phyloP scores from a whole-genome alignment of 2,329 filamentous ascomycete species.

The Coniochaeta hoffmannii region DNA sequence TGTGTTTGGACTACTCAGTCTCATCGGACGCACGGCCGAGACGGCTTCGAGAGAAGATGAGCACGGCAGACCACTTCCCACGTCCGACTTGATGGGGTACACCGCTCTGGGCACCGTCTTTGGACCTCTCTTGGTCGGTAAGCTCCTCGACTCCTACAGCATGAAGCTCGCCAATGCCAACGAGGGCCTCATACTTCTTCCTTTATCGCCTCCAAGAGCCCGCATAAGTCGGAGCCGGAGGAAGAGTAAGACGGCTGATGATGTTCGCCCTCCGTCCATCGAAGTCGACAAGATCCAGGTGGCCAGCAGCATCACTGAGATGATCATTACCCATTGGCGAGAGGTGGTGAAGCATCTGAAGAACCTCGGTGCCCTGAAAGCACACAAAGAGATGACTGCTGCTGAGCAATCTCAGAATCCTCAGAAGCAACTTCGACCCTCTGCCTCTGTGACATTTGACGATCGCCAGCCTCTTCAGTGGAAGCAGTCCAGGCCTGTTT shows the following conservation, averaged over 20 bases:
- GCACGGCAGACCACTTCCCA: constrained; percentile 42
- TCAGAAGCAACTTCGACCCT: neutral
- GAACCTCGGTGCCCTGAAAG: neutral
- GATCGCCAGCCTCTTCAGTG: neutral
- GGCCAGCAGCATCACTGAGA: constrained; percentile 53
- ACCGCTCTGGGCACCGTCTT: constrained; percentile 56
- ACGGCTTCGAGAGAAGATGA: constrained; percentile 43
- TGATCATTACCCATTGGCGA: constrained; percentile 59
- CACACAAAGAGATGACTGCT: neutral
- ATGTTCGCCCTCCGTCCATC: constrained; percentile 15
- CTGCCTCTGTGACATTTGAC: neutral
- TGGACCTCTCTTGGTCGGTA: constrained; percentile 55
- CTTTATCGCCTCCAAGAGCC: constrained; percentile 34
- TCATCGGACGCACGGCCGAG: constrained; percentile 53
- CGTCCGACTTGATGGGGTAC: constrained; percentile 57
- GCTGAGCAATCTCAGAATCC: neutral
- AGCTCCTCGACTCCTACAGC: constrained; percentile 44
- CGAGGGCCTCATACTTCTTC: constrained; percentile 33
- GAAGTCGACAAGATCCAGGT: constrained; percentile 49
- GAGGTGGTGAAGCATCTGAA: constrained; percentile 38
- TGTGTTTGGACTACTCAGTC: constrained; percentile 57
- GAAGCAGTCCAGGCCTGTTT: neutral
- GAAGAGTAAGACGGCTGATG: constrained; percentile 19
- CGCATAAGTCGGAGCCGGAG: constrained; percentile 28
- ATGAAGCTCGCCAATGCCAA: constrained; percentile 35